Evolutionary conservation across 2,329 filamentous ascomycete genomes (phyloP), one percentile per base, ranked within the genome.

Genomic region (Orbilia ellipsospora): DNA sequence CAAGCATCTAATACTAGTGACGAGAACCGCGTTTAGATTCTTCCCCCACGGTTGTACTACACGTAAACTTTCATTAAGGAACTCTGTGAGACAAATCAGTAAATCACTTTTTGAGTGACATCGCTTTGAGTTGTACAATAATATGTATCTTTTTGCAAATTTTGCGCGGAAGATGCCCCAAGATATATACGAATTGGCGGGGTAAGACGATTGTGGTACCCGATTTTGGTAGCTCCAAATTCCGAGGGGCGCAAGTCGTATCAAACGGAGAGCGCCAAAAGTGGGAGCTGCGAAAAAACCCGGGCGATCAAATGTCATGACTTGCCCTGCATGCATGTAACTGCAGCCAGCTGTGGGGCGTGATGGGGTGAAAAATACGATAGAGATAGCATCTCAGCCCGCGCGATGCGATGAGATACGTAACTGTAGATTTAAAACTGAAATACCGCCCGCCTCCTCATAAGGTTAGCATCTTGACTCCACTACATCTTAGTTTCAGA

Each of bases 141-240:
- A 36, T 6, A 36, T 7, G 6, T 36, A 6, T 36, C 31, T 6
- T 23, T 36, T 10, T 10, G 31, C 10, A 6, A 2, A 6, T 23
- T 36, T 10, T 10, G 31, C 10, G 31, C 31, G 10, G 23, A 36
- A 36, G 31, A 2, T 1, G 31, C 31, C 31, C 5, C 5, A 36
- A 36, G 31, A 36, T 36, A 36, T 36, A 36, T 7, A 10, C 10
- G 31, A 36, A 36, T 36, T 36, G 61, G 61, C 51, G 61, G 61
- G 61, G 61, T 65, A 65, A 16, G 13, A 55, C 16, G 16, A 45
- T 26, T 2, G 36, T 16, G 6, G 40, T 36, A 23, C 31, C 65
- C 23, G 18, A 59, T 62, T 63, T 26, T 42, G 59, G 67, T 64
- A 73, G 68, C 42, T 73, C 45, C 26, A 55, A 55, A 36, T 31